Conservation (phyloP, 345 rosid species). For the Dimocarpus longan region DNA sequence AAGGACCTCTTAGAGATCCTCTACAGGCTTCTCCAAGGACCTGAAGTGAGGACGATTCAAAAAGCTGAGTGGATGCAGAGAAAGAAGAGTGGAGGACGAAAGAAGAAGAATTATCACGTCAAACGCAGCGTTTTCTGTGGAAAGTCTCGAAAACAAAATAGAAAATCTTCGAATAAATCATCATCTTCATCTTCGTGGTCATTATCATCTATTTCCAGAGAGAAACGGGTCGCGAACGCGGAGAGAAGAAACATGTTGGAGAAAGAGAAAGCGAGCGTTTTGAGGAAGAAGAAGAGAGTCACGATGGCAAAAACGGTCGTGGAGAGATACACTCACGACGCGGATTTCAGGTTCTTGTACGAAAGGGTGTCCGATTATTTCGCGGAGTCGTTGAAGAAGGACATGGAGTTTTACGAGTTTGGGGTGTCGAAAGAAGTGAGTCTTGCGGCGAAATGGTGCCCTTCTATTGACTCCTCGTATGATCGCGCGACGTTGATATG, state of each 20-base stretch:
- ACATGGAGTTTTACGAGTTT: slow-evolving; percentile 33
- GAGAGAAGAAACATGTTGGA: slow-evolving; percentile 25
- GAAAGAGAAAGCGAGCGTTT: slow-evolving; percentile 45
- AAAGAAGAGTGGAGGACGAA: slow-evolving; percentile 6
- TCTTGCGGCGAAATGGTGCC: slow-evolving; percentile 78
- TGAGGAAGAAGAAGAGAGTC: slow-evolving; percentile 39
- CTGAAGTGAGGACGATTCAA: slow-evolving; percentile 41
- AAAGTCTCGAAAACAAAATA: background rate
- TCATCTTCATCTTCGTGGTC: background rate
- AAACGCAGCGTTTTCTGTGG: background rate
- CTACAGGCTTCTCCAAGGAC: slow-evolving; percentile 55
- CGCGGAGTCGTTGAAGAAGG: slow-evolving; percentile 35
- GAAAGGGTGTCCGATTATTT: slow-evolving; percentile 60
- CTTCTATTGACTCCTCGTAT: slow-evolving; percentile 57
- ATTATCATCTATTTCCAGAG: background rate
- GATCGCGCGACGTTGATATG: slow-evolving; percentile 51
- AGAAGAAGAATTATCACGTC: background rate
- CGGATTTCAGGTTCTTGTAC: slow-evolving; percentile 48
- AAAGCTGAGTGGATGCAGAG: slow-evolving; percentile 42
- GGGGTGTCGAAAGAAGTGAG: slow-evolving; percentile 40
- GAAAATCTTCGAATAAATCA: slow-evolving; percentile 1
- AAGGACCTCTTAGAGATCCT: slow-evolving; percentile 72
- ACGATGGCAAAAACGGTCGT: slow-evolving; percentile 45
- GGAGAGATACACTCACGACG: slow-evolving; percentile 42
- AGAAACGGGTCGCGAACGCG: slow-evolving; percentile 22